Base-by-base conservation (phyloP, 768 basidiomycete species). In the Naematelia encephala region DNA sequence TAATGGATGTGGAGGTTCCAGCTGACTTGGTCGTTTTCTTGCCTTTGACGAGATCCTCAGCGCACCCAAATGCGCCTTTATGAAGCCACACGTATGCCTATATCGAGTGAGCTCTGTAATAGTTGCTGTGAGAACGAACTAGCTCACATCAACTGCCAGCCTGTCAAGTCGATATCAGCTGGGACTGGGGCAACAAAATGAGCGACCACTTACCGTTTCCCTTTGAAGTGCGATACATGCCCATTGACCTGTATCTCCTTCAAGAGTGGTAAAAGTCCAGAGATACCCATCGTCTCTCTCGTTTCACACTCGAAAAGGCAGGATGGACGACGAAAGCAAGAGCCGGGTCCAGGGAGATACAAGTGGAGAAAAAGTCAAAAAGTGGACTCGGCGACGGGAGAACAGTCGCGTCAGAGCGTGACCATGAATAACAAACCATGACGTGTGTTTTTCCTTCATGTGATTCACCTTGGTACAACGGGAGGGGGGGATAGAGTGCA, bases 21-120 rank as follows among this genome's bases (percentile, higher is more conserved):
- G 80, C 87, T 80, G 68, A 94, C 92, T 86, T 93, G 58, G 83
- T 84, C 0, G 93, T 94, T 56, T 77, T 79, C 75, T 85, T 87
- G 14, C 91, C 91, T 0, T 86, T 89, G 11, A 91, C 92, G 45
- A 99, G 78, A 61, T 97, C 91, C 11, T 88, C 84, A 47, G 94
- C 88, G 79, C 96, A 99, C 0, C 88, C 82, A 74, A 89, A 91
- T 5, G 89, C 85, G 5, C 92, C 94, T 68, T 86, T 74, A 56
- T 80, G 78, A 1, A 79, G 69, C 78, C 78, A 80, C 1, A 91
- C 92, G 75, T 99, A 99, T 43, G 86, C 78, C 74, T 78, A 25
- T 14, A 5, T 34, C 0, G 13, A 26, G 14, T 27, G 25, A 25
- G 19, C 22, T 34, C 8, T 43, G 11, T 3, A 4, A 49, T 14